Conservation (phyloP, 805 yeast genomes). For the Isabelozyma rhagii region DNA sequence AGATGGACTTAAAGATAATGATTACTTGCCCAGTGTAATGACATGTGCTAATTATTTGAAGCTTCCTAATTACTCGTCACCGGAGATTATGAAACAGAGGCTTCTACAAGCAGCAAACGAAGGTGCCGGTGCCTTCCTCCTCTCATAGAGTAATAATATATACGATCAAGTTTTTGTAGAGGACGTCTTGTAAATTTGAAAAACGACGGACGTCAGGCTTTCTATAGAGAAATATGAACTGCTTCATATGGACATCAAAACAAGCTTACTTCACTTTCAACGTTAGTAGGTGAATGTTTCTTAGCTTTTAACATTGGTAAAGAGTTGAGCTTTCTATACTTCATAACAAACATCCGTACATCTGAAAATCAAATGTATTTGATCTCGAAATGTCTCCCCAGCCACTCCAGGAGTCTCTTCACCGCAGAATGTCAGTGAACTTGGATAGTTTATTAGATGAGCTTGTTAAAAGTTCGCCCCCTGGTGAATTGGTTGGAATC, state of each 20-base stretch:
- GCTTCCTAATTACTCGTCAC: constrained; percentile 74
- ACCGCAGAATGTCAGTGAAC: constrained; percentile 15
- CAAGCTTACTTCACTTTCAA: neutral
- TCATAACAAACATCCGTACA: too few species aligned
- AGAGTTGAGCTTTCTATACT: too few species aligned
- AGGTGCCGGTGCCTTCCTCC: constrained; percentile 83
- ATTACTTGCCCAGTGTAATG: constrained; percentile 94
- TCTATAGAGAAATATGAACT: neutral
- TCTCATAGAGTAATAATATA: constrained; percentile 45
- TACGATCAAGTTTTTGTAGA: neutral
- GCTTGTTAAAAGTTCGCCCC: constrained; percentile 34
- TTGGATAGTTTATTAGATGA: constrained; percentile 24
- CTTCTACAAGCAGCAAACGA: constrained; percentile 73
- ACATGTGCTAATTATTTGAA: constrained; percentile 95
- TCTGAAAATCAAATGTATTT: neutral
- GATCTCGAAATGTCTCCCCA: neutral
- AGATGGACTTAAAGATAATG: constrained; percentile 63
- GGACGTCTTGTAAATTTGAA: neutral
- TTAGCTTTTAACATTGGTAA: too few species aligned
- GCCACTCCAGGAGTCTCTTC: neutral
- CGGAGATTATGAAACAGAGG: constrained; percentile 55
- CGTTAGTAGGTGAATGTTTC: too few species aligned
- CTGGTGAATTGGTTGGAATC: constrained; percentile 34
- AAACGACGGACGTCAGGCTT: too few species aligned
- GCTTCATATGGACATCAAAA: neutral